Evolutionary conservation across 495 filamentous ascomycete genomes (phyloP).

Genomic region (Penicillium goetzii): DNA sequence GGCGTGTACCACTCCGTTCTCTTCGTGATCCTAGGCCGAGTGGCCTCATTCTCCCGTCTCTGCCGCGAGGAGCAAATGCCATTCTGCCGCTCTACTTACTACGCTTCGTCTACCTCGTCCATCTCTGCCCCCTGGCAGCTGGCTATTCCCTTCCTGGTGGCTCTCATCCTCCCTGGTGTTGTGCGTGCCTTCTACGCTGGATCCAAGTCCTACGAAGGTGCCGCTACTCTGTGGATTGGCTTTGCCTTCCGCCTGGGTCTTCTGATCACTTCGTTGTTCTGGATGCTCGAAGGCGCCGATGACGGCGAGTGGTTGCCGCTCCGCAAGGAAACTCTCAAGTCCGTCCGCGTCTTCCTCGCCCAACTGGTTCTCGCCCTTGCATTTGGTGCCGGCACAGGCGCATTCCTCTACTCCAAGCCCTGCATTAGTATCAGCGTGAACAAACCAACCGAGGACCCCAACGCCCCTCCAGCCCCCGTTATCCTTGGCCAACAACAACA

Average conservation of each 20-base stretch:
- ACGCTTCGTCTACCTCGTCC: slow-evolving; percentile 86
- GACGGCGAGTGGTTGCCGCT: slow-evolving; percentile 80
- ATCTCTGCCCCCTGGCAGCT: slow-evolving; percentile 94
- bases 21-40: slow-evolving; percentile 78
- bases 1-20: slow-evolving; percentile 81
- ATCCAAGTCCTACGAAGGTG: slow-evolving; percentile 82
- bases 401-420: slow-evolving; percentile 74
- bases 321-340: slow-evolving; percentile 68
- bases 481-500: slow-evolving; percentile 33
- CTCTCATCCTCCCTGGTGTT: slow-evolving; percentile 73
- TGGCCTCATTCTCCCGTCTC: slow-evolving; percentile 87
- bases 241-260: slow-evolving; percentile 77
- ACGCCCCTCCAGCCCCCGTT: slow-evolving; percentile 41
- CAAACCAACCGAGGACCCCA: slow-evolving; percentile 31
- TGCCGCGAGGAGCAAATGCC: slow-evolving; percentile 99
- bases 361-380: slow-evolving; percentile 73
- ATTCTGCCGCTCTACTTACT: slow-evolving; percentile 92
- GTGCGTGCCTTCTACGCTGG: slow-evolving; percentile 76
- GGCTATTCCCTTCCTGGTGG: slow-evolving; percentile 72
- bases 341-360: slow-evolving; percentile 72
- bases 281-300: slow-evolving; percentile 88
- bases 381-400: slow-evolving; percentile 67
- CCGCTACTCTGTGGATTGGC: slow-evolving; percentile 81
- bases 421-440: slow-evolving; percentile 64
- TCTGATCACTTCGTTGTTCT: slow-evolving; percentile 77